Evolutionary conservation across 1,139 yeast species (phyloP).

Genomic region (Geotrichum aggregatum): DNA sequence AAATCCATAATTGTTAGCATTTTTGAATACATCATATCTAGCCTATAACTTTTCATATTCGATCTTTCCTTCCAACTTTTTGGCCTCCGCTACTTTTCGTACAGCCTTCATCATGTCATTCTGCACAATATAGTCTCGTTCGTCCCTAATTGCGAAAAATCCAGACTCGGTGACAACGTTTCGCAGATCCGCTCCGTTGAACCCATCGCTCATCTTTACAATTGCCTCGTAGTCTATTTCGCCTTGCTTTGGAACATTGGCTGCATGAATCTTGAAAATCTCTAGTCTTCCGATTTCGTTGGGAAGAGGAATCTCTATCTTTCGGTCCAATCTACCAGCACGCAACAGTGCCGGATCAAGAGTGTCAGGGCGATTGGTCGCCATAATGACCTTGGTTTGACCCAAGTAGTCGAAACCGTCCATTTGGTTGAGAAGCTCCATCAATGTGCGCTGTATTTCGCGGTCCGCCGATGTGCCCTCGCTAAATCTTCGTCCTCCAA

Average conservation of each 20-base stretch:
- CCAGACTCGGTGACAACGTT: conserved; percentile 99
- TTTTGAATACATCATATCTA: neutral
- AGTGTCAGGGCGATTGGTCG: conserved; percentile 97
- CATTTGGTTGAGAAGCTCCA: conserved; percentile 98
- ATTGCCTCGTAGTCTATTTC: conserved; percentile 97
- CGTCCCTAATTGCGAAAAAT: conserved; percentile 95
- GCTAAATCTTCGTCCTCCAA: conserved; percentile 96
- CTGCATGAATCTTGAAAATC: conserved; percentile 89
- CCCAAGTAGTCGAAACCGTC: conserved; percentile 98
- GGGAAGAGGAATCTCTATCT: conserved; percentile 93
- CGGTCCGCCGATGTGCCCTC: conserved; percentile 99
- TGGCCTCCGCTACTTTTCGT: conserved; percentile 92
- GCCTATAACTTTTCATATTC: conserved; percentile 81
- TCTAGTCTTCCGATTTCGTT: conserved; percentile 95
- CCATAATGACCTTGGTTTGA: conserved; percentile 97
- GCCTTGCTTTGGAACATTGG: conserved; percentile 83
- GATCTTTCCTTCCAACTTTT: conserved; percentile 93
- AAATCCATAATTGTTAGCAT: no score
- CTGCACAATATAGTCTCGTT: conserved; percentile 89
- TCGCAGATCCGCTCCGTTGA: conserved; percentile 98
- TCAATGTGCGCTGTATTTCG: conserved; percentile 96
- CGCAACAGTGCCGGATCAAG: conserved; percentile 97
- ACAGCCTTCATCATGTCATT: conserved; percentile 97
- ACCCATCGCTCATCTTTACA: conserved; percentile 97
- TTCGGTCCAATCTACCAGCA: conserved; percentile 97